These are phyloP conservation scores for Aspergillus uvarum DNA, from an alignment of 2,329 filamentous ascomycete species.

Conservation along the genomic window DNA sequence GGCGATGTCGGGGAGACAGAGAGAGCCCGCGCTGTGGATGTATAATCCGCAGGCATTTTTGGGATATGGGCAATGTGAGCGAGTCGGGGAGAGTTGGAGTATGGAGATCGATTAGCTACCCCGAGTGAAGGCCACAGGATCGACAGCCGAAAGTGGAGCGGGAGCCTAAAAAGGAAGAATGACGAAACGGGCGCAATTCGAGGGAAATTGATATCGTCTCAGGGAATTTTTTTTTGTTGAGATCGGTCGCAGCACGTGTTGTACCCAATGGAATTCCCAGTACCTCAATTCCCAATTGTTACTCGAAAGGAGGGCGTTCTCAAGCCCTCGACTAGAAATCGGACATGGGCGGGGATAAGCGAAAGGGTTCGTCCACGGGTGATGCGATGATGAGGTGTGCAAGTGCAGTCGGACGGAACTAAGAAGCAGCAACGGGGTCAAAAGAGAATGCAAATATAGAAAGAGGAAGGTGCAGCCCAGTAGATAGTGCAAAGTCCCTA, in stretches of 20 bases:
- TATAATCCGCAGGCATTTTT: slow-evolving; percentile 50
- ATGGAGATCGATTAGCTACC: not conserved
- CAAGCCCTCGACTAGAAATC: slow-evolving; percentile 1
- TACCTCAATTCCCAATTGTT: not conserved
- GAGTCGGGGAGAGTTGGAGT: slow-evolving; percentile 6
- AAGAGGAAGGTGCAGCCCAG: not conserved
- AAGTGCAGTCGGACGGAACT: not conserved
- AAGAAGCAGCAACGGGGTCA: not conserved
- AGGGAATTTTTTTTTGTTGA: not conserved
- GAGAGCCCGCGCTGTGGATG: slow-evolving; percentile 53
- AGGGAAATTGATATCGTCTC: not conserved
- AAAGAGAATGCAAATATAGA: not conserved
- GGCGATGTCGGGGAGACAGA: slow-evolving; percentile 51
- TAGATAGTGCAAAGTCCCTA: not conserved
- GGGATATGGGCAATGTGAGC: not conserved
- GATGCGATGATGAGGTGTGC: slow-evolving; percentile 7
- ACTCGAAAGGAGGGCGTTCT: not conserved
- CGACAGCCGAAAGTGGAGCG: not conserved
- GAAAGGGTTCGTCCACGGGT: slow-evolving; percentile 2
- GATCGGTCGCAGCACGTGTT: not conserved
- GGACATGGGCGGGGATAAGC: slow-evolving; percentile 1
- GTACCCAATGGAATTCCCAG: not conserved
- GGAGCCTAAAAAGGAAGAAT: not conserved
- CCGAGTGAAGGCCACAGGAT: not conserved
- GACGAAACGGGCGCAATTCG: not conserved